Evolutionary conservation across 805 yeast genomes (phyloP), one percentile per base, ranked within the genome.

Genomic region (Scheffersomyces lignosus): DNA sequence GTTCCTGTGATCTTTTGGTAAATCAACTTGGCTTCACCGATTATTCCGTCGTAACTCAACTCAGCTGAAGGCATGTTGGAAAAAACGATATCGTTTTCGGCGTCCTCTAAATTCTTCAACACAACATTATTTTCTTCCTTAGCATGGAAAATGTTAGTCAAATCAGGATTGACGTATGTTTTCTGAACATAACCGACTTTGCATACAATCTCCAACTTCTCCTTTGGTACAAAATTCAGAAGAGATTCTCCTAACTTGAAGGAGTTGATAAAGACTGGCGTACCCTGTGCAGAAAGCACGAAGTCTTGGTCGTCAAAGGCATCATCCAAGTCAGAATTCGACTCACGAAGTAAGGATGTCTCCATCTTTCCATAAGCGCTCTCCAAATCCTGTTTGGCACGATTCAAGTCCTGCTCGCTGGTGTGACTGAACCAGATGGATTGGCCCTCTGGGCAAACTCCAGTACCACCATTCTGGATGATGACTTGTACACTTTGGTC

Each of bases 371-470:
- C 73, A 39, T 86, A 74, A 5, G 96, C 97, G 36, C 81, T 72
- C 56, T 84, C 91, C 47, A 91, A 71, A 60, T 89, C 96, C 47
- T 67, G 68, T 48, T 84, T 79, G 3, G 90, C 96, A 44, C 78
- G 75, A 31, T 70, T 73, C 29, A 82, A 79, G 38, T 75, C 78
- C 36, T 58, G 70, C 59, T 86, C 95, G 40, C 78, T 76, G 3
- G 96, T 82, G 27, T 90, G 81, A 45, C 88, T 70, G 64, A 87
- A 90, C 98, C 98, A 91, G 37, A 90, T 78, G 37, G 91, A 78
- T 51, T 89, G 90, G 29, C 87, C 93, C n/a, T 58, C 58, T 2
- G 96, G 95, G 48, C 95, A 88, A 47, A 85, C 82, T 13, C 95
- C 96, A 1, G 91, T 71, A 8, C 88, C 93, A 5, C 89, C 80